phyloP scores from a whole-genome alignment of 2,329 filamentous ascomycete species.

The Aspergillus sp. region DNA sequence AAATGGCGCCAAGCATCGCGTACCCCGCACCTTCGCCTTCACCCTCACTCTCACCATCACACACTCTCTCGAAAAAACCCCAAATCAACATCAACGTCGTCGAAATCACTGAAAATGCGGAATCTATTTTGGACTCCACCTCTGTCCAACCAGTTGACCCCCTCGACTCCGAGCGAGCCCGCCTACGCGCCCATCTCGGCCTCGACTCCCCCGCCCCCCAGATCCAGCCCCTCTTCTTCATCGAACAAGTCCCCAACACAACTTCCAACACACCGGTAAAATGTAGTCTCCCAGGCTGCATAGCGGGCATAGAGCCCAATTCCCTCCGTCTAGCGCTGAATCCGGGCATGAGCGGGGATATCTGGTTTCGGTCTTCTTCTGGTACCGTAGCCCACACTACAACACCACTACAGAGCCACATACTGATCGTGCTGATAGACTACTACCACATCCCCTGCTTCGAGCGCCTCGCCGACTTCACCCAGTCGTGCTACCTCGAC shows the following conservation, averaged over 20 bases:
- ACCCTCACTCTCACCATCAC: background rate
- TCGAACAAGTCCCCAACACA: conserved; percentile 4
- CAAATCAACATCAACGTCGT: background rate
- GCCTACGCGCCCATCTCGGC: conserved; percentile 6
- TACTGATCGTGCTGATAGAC: background rate
- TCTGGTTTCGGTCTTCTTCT: conserved; percentile 6
- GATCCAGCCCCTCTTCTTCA: conserved; percentile 9
- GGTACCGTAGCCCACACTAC: background rate
- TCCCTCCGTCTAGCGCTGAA: conserved; percentile 5
- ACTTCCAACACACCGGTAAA: too few relatives aligned
- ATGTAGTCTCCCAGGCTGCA: conserved; percentile 8
- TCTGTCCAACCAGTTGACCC: background rate
- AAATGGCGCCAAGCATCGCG: conserved; percentile 1
- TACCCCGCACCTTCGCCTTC: background rate
- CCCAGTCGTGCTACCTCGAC: background rate
- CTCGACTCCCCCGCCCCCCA: conserved; percentile 1
- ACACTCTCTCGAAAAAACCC: background rate
- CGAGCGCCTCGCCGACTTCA: conserved; percentile 5
- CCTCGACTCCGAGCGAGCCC: background rate
- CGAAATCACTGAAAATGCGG: background rate
- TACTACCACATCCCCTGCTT: conserved; percentile 11
- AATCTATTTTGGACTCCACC: background rate
- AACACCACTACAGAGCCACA: background rate
- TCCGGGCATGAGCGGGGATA: conserved; percentile 3
- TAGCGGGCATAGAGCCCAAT: background rate